These are phyloP conservation scores for Diaporthe eres DNA, from an alignment of 2,329 filamentous ascomycete species.

Conservation along the genomic window DNA sequence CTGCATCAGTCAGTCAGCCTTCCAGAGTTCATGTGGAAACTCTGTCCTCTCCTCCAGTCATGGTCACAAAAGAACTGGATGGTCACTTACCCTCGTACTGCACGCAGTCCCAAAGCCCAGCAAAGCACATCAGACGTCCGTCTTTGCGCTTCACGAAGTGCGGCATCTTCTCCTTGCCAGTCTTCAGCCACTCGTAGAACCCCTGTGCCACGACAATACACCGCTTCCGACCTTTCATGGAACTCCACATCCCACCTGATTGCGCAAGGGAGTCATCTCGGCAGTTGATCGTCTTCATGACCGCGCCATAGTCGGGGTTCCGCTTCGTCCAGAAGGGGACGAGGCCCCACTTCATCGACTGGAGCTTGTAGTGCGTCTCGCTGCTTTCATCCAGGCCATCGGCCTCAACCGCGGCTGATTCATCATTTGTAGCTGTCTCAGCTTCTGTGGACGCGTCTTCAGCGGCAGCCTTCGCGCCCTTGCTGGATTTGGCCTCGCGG, in stretches of 20 bases:
- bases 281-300: conserved; percentile 95
- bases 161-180: conserved; percentile 84
- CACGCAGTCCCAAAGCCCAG: conserved; percentile 92
- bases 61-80: not conserved
- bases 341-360: conserved; percentile 96
- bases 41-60: not conserved
- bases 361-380: conserved; percentile 80
- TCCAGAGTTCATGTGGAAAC: not conserved
- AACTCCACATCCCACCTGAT: conserved; percentile 88
- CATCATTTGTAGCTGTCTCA: conserved; percentile 30
- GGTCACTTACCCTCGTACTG: conserved; percentile 76
- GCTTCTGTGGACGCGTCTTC: conserved; percentile 11
- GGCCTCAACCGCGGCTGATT: not conserved
- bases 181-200: conserved; percentile 97
- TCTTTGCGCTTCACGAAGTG: conserved; percentile 88
- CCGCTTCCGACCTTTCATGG: conserved; percentile 90
- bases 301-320: conserved; percentile 80
- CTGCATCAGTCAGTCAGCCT: conserved; percentile 48
- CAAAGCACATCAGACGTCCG: conserved; percentile 87
- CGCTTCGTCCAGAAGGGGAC: conserved; percentile 94
- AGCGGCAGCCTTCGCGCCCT: conserved; percentile 42
- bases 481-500: conserved; percentile 45
- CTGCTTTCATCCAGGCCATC: conserved; percentile 3
- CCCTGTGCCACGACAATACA: conserved; percentile 92
- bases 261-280: conserved; percentile 87